Conservation (phyloP, 177 flowering plant species). For the Vitis hybrid region DNA sequence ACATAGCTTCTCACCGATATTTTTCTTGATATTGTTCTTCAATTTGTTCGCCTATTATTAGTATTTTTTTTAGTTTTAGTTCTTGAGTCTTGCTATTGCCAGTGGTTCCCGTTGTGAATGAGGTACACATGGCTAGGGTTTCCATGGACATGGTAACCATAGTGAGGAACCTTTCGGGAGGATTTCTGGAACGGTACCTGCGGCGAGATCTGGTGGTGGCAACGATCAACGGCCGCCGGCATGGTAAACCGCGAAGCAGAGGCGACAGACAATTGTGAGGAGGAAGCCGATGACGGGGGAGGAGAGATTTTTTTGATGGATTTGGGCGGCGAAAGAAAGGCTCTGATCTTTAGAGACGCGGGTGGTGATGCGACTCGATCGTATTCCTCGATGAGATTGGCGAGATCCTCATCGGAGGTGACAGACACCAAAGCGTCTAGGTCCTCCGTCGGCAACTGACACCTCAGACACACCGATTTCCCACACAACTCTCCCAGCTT, state of each 20-base stretch:
- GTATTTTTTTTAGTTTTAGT: not conserved
- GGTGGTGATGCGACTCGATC: conserved; percentile 44
- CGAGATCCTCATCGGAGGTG: conserved; percentile 86
- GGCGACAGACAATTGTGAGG: conserved; percentile 19
- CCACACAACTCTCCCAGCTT: conserved; percentile 83
- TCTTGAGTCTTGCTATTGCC: conserved; percentile 44
- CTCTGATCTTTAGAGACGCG: conserved; percentile 65
- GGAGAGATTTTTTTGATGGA: conserved; percentile 32
- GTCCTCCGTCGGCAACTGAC: conserved; percentile 86
- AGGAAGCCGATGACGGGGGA: conserved; percentile 15
- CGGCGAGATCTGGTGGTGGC: conserved; percentile 27
- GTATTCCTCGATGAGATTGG: conserved; percentile 81
- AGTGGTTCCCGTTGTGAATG: conserved; percentile 61
- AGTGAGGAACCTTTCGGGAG: conserved; percentile 27
- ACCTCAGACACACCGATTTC: conserved; percentile 55
- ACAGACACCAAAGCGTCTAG: conserved; percentile 82
- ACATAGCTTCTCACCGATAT: not conserved
- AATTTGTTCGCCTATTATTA: not conserved
- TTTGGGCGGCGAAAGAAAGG: conserved; percentile 65
- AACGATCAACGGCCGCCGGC: conserved; percentile 9
- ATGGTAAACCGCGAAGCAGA: conserved; percentile 9
- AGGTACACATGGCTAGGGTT: conserved; percentile 39
- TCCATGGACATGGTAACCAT: conserved; percentile 28
- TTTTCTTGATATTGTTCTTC: conserved; percentile 1
- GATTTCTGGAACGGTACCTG: conserved; percentile 27